Evolutionary conservation across 2,329 filamentous ascomycete genomes (phyloP).

Genomic region (Plectosphaerella sp.): DNA sequence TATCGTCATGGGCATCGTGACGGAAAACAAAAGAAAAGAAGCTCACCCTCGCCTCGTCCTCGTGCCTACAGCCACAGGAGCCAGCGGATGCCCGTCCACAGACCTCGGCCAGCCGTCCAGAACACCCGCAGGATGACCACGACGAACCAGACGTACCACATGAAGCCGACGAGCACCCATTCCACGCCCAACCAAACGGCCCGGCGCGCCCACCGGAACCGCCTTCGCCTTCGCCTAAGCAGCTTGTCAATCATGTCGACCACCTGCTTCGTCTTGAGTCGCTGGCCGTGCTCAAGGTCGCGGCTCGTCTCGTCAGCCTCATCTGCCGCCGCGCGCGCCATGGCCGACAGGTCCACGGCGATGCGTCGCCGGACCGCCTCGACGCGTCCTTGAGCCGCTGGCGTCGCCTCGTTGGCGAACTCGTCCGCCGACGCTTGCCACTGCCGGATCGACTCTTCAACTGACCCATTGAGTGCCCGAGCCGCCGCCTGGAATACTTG

Average conservation of each 20-base stretch:
- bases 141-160: slow-evolving; percentile 93
- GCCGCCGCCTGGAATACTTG: slow-evolving; percentile 49
- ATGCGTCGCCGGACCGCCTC: slow-evolving; percentile 42
- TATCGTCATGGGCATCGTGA: no score
- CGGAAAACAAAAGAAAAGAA: no score
- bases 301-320: slow-evolving; percentile 75
- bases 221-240: slow-evolving; percentile 61
- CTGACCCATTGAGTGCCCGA: slow-evolving; percentile 43
- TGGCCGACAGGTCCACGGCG: slow-evolving; percentile 48
- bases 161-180: slow-evolving; percentile 80
- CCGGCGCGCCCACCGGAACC: slow-evolving; percentile 70
- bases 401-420: slow-evolving; percentile 54
- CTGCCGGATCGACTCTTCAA: slow-evolving; percentile 41
- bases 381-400: slow-evolving; percentile 44
- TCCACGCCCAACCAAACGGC: slow-evolving; percentile 80
- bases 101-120: slow-evolving; percentile 56
- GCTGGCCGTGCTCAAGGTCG: slow-evolving; percentile 71
- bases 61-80: slow-evolving; percentile 65
- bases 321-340: slow-evolving; percentile 66
- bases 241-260: slow-evolving; percentile 75
- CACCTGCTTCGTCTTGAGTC: slow-evolving; percentile 75
- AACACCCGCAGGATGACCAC: slow-evolving; percentile 71
- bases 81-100: slow-evolving; percentile 65
- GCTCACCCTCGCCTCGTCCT: no score
- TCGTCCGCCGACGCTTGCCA: slow-evolving; percentile 56